Base-by-base conservation (phyloP, 805 yeast species). In the Starmerella floris region DNA sequence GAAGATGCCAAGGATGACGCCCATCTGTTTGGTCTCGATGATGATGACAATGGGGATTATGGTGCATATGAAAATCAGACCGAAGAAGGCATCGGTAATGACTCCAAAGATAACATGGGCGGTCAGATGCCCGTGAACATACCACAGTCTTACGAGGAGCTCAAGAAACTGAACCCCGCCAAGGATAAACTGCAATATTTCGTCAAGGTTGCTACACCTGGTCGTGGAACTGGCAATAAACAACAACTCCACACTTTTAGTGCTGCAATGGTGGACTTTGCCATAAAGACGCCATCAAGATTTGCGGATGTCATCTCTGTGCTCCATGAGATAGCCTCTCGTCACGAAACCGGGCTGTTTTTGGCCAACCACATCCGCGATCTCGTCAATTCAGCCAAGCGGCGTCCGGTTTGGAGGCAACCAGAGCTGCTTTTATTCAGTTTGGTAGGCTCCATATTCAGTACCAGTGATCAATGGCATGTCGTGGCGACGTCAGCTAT, bases 401-500 rank as follows among this genome's bases (percentile, higher is more conserved):
- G 67, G 79, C 46, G 67, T 17, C 3, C 37, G 5, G 26, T 27
- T 3, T 63, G 64, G 41, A 56, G 47, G 0, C 46, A 62, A 38
- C 63, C 73, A 1, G 94, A 85, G 56, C 61, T 84, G 45, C 61
- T 83, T 5, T 73, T 80, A 46, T 82, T 79, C 55, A 67, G 76
- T 0, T 53, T 84, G 4, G 68, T 87, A 44, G 96, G 96, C 5
- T 66, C 70, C 41, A 58, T 85, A 4, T 91, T 81, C 57, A 87
- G 98, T 0, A 84, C 96, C 1, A 91, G 98, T 0, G 99, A 91
- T 66, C 87, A 84, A 57, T 88, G 82, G 62, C 98, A 91, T 66
- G 68, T 85, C 45, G 80, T 91, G 10, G 87, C 78, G 4, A 87
- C 95, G 0, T 95, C 96, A 3, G 71, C 88, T 2, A 64, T 74